These are phyloP conservation scores for Trichoderma gracile DNA, from an alignment of 2,329 filamentous ascomycete genomes.

Conservation along the genomic window DNA sequence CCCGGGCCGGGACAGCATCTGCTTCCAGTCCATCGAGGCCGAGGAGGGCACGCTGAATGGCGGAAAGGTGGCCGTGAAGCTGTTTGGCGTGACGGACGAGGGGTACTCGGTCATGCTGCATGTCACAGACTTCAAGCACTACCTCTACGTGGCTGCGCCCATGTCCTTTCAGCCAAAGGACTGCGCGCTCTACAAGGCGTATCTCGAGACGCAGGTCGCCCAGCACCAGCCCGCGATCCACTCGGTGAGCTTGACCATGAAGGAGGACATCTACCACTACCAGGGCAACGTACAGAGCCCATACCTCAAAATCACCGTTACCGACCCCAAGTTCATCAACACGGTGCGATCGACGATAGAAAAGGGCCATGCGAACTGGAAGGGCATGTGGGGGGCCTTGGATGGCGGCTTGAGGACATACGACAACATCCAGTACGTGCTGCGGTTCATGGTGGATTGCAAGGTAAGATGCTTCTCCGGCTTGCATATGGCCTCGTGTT, in stretches of 20 bases:
- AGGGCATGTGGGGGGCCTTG: constrained; percentile 76
- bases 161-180: constrained; percentile 77
- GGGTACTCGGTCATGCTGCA: constrained; percentile 94
- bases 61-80: constrained; percentile 75
- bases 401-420: constrained; percentile 80
- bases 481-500: background rate
- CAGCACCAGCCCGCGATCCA: constrained; percentile 73
- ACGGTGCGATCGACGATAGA: constrained; percentile 76
- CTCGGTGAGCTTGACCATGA: constrained; percentile 76
- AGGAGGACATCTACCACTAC: constrained; percentile 91
- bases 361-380: constrained; percentile 78
- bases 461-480: constrained; percentile 54
- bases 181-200: constrained; percentile 74
- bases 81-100: constrained; percentile 83
- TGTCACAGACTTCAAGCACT: constrained; percentile 94
- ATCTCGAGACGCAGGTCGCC: constrained; percentile 76
- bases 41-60: constrained; percentile 84
- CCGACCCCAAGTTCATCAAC: constrained; percentile 80
- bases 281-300: constrained; percentile 90
- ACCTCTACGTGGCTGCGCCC: constrained; percentile 90
- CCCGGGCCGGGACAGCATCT: constrained; percentile 67
- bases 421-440: constrained; percentile 91
- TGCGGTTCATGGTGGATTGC: constrained; percentile 98
- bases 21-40: constrained; percentile 92
- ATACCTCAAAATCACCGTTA: constrained; percentile 91